These are phyloP conservation scores for Aspergillus avenaceus DNA, from an alignment of 495 filamentous ascomycete species.

Conservation along the genomic window DNA sequence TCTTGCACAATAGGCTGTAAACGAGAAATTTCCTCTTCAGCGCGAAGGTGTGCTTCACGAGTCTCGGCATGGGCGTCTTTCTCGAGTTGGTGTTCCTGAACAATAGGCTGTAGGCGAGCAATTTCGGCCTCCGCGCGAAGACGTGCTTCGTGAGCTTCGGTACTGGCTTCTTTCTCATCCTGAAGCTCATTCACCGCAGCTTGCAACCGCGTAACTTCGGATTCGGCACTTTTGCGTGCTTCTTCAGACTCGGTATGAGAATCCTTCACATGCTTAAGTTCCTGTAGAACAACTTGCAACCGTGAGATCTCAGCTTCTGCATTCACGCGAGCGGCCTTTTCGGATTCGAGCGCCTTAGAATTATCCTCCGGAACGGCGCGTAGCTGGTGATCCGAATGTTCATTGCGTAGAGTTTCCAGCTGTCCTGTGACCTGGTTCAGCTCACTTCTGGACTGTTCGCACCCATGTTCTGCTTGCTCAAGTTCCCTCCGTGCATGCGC, in stretches of 20 bases:
- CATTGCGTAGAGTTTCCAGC: conserved; percentile 41
- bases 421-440: conserved; percentile 41
- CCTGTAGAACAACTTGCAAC: conserved; percentile 23
- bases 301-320: conserved; percentile 50
- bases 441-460: conserved; percentile 37
- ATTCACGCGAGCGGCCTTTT: conserved; percentile 53
- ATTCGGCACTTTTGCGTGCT: conserved; percentile 32
- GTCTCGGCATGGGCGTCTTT: conserved; percentile 33
- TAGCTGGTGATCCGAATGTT: conserved; percentile 25
- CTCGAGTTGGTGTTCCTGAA: conserved; percentile 26
- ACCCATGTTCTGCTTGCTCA: conserved; percentile 35
- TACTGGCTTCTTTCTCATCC: conserved; percentile 3
- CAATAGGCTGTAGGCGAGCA: conserved; percentile 15
- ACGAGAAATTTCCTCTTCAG: neutral
- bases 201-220: conserved; percentile 17
- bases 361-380: conserved; percentile 25
- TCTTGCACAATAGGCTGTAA: neutral
- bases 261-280: conserved; percentile 27
- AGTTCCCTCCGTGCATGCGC: conserved; percentile 36
- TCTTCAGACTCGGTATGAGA: conserved; percentile 40
- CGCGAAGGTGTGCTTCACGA: conserved; percentile 41
- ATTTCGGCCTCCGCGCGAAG: conserved; percentile 14
- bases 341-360: conserved; percentile 32
- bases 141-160: conserved; percentile 7
- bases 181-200: conserved; percentile 8